A percentile compares a stretch with the other conserved stretches of the same genome.
phyloP scores from a whole-genome alignment of 2,329 filamentous ascomycete genomes.

The Microsporum audouinii region DNA sequence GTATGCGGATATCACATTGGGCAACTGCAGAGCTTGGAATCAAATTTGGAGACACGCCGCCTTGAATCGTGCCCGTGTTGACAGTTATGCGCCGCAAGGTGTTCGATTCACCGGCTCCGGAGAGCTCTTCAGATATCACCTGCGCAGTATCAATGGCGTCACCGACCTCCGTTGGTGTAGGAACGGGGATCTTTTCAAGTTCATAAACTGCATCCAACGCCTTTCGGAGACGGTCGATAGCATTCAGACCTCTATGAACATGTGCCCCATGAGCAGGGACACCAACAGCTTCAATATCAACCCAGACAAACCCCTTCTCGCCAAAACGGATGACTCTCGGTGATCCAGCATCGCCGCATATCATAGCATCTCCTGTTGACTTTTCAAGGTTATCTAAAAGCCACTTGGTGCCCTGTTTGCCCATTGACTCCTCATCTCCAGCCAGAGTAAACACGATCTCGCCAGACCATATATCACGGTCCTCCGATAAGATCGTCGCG shows the following conservation, averaged over 20 bases:
- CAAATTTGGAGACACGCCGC: slow-evolving; percentile 11
- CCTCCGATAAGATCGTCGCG: slow-evolving; percentile 7
- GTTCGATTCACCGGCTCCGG: slow-evolving; percentile 7
- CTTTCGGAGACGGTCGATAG: slow-evolving; percentile 8
- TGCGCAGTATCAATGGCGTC: slow-evolving; percentile 7
- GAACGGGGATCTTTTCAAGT: slow-evolving; percentile 5
- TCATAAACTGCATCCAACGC: slow-evolving; percentile 11
- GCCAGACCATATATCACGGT: slow-evolving; percentile 10
- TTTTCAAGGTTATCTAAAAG: slow-evolving; percentile 10
- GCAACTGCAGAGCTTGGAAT: slow-evolving; percentile 8
- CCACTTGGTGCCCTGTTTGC: slow-evolving; percentile 7
- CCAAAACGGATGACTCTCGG: slow-evolving; percentile 10
- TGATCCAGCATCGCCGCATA: slow-evolving; percentile 10
- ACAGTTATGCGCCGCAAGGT: slow-evolving; percentile 10
- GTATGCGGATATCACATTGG: slow-evolving; percentile 12
- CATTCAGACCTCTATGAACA: slow-evolving; percentile 9
- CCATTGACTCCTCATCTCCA: slow-evolving; percentile 12
- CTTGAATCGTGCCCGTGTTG: slow-evolving; percentile 10
- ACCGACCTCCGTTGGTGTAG: slow-evolving; percentile 5
- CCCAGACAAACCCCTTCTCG: slow-evolving; percentile 13
- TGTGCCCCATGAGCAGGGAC: slow-evolving; percentile 11
- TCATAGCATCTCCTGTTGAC: slow-evolving; percentile 9
- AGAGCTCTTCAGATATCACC: slow-evolving; percentile 7
- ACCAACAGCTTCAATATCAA: slow-evolving; percentile 9
- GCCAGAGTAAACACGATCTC: slow-evolving; percentile 11